Evolutionary conservation across 2,329 filamentous ascomycete species (phyloP), one percentile per base, ranked within the genome.

Genomic region (Aspergillus sp.): DNA sequence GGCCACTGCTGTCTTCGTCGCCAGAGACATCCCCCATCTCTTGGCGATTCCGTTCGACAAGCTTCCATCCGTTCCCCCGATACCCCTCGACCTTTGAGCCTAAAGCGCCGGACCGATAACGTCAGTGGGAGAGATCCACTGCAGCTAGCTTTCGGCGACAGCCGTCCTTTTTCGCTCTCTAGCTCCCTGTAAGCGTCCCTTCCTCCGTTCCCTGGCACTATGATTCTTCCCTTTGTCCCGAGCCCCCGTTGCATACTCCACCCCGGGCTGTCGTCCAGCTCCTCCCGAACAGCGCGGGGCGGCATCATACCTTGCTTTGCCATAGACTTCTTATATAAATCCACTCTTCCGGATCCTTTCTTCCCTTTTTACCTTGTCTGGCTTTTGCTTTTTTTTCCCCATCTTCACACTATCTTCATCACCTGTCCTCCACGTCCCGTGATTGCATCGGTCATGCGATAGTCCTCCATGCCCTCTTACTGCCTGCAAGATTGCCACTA

Each of bases 401-500:
- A n/a, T n/a, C 14, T n/a, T 38, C 11, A 38, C 16, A n/a, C 19
- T 43, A 10, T 42, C 19, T 45, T 40, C 17, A 52, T 36, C 42
- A 40, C 48, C 46, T 17, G 51, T 51, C 30, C 47, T 49, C 48
- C 24, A 22, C 38, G 47, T 48, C 56, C 33, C 47, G 55, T 53
- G 50, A 52, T 50, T 51, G 46, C 45, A 48, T 49, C 36, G 54
- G 54, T 58, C 56, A 60, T 64, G 76, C 74, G 80, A 78, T 80
- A 77, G 62, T 54, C 45, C 45, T 61, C 68, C 61, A 95, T 95
- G 89, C 88, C 88, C 79, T 74, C 81, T 65, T 93, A 90, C 73
- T 95, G 79, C 73, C 78, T 89, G 52, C 87, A 94, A 80, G 88
- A 95, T 74, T 95, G 89, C 67, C 90, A 95, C 72, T 95, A 95